phyloP scores from a whole-genome alignment of 768 basidiomycete genomes.

The Lactarius sanguifluus region DNA sequence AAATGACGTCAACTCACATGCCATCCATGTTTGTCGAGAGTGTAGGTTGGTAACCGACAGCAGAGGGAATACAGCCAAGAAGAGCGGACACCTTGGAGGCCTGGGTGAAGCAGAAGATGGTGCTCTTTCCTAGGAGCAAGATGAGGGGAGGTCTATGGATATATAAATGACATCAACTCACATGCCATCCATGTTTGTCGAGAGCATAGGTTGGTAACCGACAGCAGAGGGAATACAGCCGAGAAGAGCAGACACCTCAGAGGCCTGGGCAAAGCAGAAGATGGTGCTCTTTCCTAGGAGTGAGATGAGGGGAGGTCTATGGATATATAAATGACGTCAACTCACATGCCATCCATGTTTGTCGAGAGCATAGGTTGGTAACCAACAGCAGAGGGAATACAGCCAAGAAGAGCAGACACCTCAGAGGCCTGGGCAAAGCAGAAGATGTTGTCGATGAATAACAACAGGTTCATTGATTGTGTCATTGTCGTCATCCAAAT shows the following conservation, averaged over 20 bases:
- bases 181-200: constrained; percentile 60
- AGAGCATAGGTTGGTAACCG: constrained; percentile 99
- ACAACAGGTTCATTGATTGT: too few species aligned
- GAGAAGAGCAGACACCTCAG: too few species aligned
- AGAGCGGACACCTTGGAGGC: constrained; percentile 99
- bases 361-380: constrained; percentile 99
- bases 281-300: constrained; percentile 86
- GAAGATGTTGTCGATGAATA: constrained; percentile 94
- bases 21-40: constrained; percentile 99
- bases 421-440: constrained; percentile 68
- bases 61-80: constrained; percentile 99
- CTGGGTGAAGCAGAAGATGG: constrained; percentile 34
- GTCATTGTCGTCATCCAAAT: too few species aligned
- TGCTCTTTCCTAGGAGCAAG: constrained; percentile 81
- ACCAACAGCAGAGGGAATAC: constrained; percentile 99
- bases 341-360: constrained; percentile 42
- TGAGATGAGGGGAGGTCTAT: constrained; percentile 21
- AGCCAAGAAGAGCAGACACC: constrained; percentile 98
- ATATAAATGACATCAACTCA: neutral
- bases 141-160: constrained; percentile 20
- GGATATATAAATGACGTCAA: neutral
- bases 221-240: constrained; percentile 59
- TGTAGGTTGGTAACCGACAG: constrained; percentile 99
- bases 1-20: constrained; percentile 61
- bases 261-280: constrained; percentile 99